Evolutionary conservation across 129 eudicot species (phyloP).

Genomic region (Pittosporum tobira): DNA sequence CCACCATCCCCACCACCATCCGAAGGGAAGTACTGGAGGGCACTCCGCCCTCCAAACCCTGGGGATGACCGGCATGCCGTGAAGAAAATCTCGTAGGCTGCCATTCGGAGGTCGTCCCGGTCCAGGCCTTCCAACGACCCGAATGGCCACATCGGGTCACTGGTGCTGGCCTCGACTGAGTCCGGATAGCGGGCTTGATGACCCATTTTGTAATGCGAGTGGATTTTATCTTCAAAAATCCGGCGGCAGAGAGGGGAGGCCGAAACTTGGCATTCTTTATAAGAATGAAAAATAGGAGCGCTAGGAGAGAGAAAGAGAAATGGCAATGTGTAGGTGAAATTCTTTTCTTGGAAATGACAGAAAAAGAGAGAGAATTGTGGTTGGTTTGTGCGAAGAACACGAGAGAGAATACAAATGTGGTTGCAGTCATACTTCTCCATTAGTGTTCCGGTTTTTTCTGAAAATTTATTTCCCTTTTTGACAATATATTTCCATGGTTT

Average conservation of each 20-base stretch:
- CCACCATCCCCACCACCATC: constrained; percentile 14
- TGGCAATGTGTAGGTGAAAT: too few relatives aligned
- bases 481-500: too few relatives aligned
- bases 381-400: background rate
- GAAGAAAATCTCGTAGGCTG: constrained; percentile 47
- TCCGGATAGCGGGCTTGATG: background rate
- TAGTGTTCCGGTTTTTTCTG: constrained; percentile 1
- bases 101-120: constrained; percentile 30
- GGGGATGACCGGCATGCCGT: constrained; percentile 46
- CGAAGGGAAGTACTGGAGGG: constrained; percentile 11
- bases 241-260: constrained; percentile 10
- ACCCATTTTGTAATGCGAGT: background rate
- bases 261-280: background rate
- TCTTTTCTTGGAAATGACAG: constrained; percentile 1
- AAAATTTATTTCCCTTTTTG: background rate
- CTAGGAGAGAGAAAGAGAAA: background rate
- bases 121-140: constrained; percentile 28
- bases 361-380: background rate
- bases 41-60: constrained; percentile 40
- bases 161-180: background rate
- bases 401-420: background rate
- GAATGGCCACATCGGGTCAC: constrained; percentile 30
- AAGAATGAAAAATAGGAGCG: background rate
- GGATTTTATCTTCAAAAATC: background rate
- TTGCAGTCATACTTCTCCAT: background rate